Base-by-base conservation (phyloP, 139 green algal genomes). In the Chlorella sp. region DNA sequence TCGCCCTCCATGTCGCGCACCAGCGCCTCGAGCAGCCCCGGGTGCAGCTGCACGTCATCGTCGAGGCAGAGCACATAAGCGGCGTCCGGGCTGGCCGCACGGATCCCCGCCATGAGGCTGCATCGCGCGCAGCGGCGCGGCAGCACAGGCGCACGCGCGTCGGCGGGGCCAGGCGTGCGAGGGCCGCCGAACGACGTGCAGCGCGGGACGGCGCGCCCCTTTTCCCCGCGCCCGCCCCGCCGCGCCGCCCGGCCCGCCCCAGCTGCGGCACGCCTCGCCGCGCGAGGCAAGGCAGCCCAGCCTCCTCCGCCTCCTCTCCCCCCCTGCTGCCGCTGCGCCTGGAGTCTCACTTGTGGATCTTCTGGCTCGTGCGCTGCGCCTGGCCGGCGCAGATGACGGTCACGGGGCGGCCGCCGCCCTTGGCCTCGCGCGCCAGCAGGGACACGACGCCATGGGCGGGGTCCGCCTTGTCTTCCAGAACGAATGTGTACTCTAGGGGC, bases 1-100 rank as follows among this genome's bases (percentile, higher is more conserved):
- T 95, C 73, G 4, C 23, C n/a, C 59, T 96, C 83, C 83, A 97
- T 66, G 19, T 84, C 70, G 5, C 36, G 42, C 21, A 97, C 88
- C 38, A 97, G 71, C 45, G 81, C 55, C 15, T 36, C 27, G 36
- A 98, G 59, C 41, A 77, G 88, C 9, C 70, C 71, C 3, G 89
- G 86, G 73, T 97, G 91, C 42, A 94, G 77, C 71, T 79, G 66
- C n/a, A 98, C 88, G 71, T 98, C 95, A 79, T 98, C 94, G 67
- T 98, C 94, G 66, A 98, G 75, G 53, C 94, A 96, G 31, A 97
- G 84, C 19, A 97, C 71, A 43, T 95, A 98, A 12, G 69, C 72
- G 7, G 46, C 25, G 7, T 8, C 35, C 23, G 31, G 38, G 8
- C 2, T 19, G 9, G 67, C 67, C 31, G 71, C 64, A 3, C 53